Conservation (phyloP, 495 filamentous ascomycete genomes). For the Lasiosphaeriaceae sp. region DNA sequence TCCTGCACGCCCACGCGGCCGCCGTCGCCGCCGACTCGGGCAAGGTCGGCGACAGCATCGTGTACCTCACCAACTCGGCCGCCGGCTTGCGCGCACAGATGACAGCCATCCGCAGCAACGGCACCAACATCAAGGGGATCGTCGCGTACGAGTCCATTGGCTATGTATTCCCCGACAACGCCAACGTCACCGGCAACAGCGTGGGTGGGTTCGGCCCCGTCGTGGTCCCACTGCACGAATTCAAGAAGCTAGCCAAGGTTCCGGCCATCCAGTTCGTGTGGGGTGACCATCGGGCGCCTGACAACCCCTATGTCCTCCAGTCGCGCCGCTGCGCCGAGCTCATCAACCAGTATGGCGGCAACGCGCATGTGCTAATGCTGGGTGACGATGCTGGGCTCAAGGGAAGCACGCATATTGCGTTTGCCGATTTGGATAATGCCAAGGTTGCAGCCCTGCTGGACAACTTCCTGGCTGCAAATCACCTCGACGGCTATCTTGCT, state of each 20-base stretch:
- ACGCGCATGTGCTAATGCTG: constrained; percentile 40
- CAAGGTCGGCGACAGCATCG: constrained; percentile 38
- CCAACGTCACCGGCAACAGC: constrained; percentile 28
- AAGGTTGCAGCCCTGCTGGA: constrained; percentile 40
- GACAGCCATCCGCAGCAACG: constrained; percentile 36
- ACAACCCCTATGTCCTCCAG: constrained; percentile 23
- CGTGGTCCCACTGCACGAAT: constrained; percentile 38
- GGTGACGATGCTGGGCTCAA: constrained; percentile 35
- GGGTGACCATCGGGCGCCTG: constrained; percentile 33
- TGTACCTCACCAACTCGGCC: constrained; percentile 45
- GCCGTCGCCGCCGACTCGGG: constrained; percentile 44
- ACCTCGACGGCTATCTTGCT: constrained; percentile 29
- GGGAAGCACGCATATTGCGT: constrained; percentile 43
- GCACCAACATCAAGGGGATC: constrained; percentile 45
- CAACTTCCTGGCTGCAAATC: constrained; percentile 32
- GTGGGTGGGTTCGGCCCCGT: constrained; percentile 31
- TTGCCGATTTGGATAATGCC: constrained; percentile 44
- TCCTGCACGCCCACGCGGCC: constrained; percentile 37
- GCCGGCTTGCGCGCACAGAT: constrained; percentile 41
- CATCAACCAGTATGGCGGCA: constrained; percentile 46
- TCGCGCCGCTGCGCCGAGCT: constrained; percentile 29
- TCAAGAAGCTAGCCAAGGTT: constrained; percentile 43
- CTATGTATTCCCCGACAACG: constrained; percentile 41
- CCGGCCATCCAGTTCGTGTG: constrained; percentile 44
- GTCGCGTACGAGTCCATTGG: constrained; percentile 46